Conservation (phyloP, 2,329 filamentous ascomycete genomes). For the Aspergillus brunneoviolaceus region DNA sequence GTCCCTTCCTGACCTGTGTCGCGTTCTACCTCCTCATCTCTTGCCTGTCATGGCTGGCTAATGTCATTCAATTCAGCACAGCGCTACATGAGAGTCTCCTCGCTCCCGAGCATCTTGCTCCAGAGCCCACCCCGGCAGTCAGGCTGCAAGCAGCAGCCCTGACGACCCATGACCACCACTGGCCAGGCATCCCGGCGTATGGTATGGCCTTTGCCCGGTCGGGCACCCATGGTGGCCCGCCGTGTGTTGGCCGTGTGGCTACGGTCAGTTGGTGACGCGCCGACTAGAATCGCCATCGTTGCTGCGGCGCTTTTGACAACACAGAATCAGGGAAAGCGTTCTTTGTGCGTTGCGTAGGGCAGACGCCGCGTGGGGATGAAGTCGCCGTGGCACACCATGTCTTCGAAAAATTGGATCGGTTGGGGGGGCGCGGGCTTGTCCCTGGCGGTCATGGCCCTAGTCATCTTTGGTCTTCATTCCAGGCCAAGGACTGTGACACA, state of each 20-base stretch:
- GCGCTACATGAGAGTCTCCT: background rate
- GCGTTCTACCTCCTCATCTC: background rate
- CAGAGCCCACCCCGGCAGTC: background rate
- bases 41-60: background rate
- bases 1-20: background rate
- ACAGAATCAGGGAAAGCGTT: background rate
- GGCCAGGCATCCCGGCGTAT: no score
- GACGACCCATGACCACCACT: no score
- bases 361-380: background rate
- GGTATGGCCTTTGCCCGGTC: no score
- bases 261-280: no score
- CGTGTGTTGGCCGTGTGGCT: no score
- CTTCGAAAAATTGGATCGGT: background rate
- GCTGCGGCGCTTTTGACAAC: no score
- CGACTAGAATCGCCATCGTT: no score
- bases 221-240: no score
- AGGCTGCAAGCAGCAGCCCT: no score
- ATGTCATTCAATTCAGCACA: background rate
- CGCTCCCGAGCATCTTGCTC: background rate
- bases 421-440: background rate
- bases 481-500: no score
- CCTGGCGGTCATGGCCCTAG: background rate
- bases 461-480: background rate
- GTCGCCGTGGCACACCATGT: background rate
- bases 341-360: background rate